Evolutionary conservation across 2,329 filamentous ascomycete species (phyloP).

Genomic region (Calonectria hawksworthii): DNA sequence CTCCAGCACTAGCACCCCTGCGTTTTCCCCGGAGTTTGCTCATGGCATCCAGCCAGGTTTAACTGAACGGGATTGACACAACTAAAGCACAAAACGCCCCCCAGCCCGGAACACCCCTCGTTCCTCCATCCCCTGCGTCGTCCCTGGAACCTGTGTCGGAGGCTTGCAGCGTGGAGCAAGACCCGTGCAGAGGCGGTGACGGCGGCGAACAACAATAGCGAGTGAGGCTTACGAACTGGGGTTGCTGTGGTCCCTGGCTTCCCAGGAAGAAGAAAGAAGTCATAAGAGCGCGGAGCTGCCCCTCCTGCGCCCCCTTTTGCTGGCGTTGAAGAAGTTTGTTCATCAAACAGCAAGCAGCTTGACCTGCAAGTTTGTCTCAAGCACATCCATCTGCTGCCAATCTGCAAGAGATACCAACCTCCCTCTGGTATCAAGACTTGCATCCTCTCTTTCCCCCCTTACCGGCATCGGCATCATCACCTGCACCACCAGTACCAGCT

Average conservation of each 20-base stretch:
- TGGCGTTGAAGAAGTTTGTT: conserved; percentile 20
- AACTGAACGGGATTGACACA: conserved; percentile 6
- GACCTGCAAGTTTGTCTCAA: conserved; percentile 15
- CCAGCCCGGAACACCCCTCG: conserved; percentile 1
- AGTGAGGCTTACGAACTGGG: conserved; percentile 2
- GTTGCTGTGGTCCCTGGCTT: not conserved
- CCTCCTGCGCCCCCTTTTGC: conserved; percentile 19
- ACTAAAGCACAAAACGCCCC: not conserved
- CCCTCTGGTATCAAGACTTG: not conserved
- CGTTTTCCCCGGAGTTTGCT: conserved; percentile 38
- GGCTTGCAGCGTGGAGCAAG: conserved; percentile 30
- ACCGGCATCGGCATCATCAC: not conserved
- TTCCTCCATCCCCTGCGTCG: conserved; percentile 38
- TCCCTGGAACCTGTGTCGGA: conserved; percentile 39
- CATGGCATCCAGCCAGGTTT: conserved; percentile 3
- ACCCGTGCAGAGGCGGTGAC: conserved; percentile 42
- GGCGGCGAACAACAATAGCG: conserved; percentile 21
- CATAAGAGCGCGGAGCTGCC: conserved; percentile 23
- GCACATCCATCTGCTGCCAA: conserved; percentile 29
- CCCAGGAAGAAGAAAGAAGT: conserved; percentile 22
- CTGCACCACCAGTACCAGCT: not conserved
- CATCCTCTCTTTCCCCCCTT: conserved; percentile 18
- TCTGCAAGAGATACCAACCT: conserved; percentile 4
- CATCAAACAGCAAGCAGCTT: conserved; percentile 2
- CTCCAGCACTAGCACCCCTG: conserved; percentile 14